Percentiles rank a stretch among this genome's conserved stretches.
phyloP scores from a whole-genome alignment of 495 filamentous ascomycete species.

The Parathielavia appendiculata region DNA sequence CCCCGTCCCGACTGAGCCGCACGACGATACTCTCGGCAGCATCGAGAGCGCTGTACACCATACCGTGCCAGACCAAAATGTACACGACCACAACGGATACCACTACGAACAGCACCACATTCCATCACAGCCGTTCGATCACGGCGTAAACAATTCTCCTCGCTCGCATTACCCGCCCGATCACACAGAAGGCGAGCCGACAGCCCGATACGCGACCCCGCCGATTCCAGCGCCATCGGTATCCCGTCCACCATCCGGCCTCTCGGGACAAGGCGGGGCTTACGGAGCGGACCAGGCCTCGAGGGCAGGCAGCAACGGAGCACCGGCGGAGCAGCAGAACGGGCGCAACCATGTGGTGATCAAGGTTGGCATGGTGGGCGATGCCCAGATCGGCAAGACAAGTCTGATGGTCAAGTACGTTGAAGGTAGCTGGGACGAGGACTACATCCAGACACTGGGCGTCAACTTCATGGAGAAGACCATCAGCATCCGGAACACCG shows the following conservation, averaged over 20 bases:
- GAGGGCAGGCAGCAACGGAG: conserved; percentile 35
- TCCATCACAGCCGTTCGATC: conserved; percentile 40
- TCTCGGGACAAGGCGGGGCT: conserved; percentile 38
- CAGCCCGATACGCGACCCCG: conserved; percentile 39
- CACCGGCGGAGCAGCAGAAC: conserved; percentile 37
- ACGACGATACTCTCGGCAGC: conserved; percentile 39
- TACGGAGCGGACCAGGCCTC: conserved; percentile 34
- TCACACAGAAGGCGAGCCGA: conserved; percentile 34
- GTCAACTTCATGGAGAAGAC: conserved; percentile 99
- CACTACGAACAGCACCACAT: conserved; percentile 27
- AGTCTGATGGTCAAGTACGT: conserved; percentile 99
- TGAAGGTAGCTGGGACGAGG: conserved; percentile 98
- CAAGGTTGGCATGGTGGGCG: conserved; percentile 98
- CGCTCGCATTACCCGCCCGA: conserved; percentile 28
- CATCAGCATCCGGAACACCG: conserved; percentile 98
- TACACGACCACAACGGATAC: conserved; percentile 21
- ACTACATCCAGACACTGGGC: conserved; percentile 97
- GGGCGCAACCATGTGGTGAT: conserved; percentile 88
- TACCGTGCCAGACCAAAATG: conserved; percentile 16
- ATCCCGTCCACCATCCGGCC: conserved; percentile 48
- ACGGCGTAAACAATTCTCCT: conserved; percentile 33
- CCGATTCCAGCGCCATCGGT: conserved; percentile 35
- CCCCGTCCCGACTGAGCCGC: conserved; percentile 27
- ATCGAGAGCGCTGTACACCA: conserved; percentile 35
- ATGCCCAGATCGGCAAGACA: conserved; percentile 98